Percentiles rank a stretch among this genome's conserved stretches.
phyloP scores from a whole-genome alignment of 768 basidiomycete species.

The Stropharia rugosoannulata region DNA sequence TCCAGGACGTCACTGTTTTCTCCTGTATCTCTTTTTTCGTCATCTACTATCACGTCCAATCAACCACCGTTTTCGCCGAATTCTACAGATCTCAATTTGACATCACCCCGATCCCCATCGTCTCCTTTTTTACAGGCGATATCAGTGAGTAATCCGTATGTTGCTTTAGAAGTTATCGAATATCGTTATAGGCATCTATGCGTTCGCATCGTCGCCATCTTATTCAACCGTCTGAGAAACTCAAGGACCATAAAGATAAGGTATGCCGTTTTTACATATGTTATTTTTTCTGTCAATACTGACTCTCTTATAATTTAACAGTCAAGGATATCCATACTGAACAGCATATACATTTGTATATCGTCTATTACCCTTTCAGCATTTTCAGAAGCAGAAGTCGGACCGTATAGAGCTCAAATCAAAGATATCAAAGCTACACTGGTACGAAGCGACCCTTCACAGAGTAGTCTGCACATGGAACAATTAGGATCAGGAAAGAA shows the following conservation, averaged over 20 bases:
- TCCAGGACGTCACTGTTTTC: slow-evolving; percentile 25
- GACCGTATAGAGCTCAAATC: slow-evolving; percentile 43
- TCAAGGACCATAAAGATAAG: slow-evolving; percentile 37
- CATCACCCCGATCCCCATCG: slow-evolving; percentile 22
- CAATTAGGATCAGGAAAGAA: slow-evolving; percentile 49
- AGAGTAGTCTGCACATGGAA: slow-evolving; percentile 44
- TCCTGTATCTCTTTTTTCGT: background rate
- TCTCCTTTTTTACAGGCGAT: slow-evolving; percentile 43
- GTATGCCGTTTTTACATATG: slow-evolving; percentile 31
- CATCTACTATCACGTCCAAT: slow-evolving; percentile 15
- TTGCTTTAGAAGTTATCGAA: slow-evolving; percentile 2
- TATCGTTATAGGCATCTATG: slow-evolving; percentile 41
- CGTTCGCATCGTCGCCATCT: slow-evolving; percentile 39
- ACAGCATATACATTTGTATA: slow-evolving; percentile 40
- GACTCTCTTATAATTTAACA: slow-evolving; percentile 18
- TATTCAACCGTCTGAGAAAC: slow-evolving; percentile 34
- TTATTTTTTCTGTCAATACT: background rate
- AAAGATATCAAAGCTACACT: slow-evolving; percentile 38
- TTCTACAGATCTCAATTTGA: slow-evolving; percentile 15
- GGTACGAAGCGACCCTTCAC: slow-evolving; percentile 46
- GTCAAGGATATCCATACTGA: slow-evolving; percentile 48
- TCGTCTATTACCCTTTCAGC: slow-evolving; percentile 46
- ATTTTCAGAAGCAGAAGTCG: slow-evolving; percentile 28
- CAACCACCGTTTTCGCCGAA: slow-evolving; percentile 17
- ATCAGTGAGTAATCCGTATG: slow-evolving; percentile 34